Evolutionary conservation across 768 basidiomycete genomes (phyloP), one percentile per base, ranked within the genome.

Genomic region (Agrocybe pediades): DNA sequence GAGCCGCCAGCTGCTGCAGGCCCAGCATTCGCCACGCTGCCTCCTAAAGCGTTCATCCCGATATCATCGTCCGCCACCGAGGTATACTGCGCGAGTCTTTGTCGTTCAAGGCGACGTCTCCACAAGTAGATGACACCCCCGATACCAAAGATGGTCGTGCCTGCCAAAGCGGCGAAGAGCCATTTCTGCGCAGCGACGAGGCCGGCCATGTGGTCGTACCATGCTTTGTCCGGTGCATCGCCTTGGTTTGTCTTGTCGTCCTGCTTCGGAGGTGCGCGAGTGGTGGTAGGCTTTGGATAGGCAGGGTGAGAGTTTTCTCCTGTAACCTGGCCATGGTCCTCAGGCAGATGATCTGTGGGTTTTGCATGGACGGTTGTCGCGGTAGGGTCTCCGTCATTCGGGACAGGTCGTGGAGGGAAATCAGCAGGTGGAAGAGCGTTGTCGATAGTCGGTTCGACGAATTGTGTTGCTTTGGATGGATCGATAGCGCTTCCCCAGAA

Each of bases 401-500:
- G 59, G n/a, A 72, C 68, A 21, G 81, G 72, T 1, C 72, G 62
- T 25, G 74, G 74, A 5, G 69, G 62, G 20, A 56, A 54, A 30
- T 79, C 74, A n/a, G 69, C 65, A 23, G 77, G 72, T 23, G 76
- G 79, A 36, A 86, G 67, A 33, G 76, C 68, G 49, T 76, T 73
- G 30, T 86, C 81, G 21, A 78, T 69, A 6, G 72, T 63, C 17
- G 85, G 82, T 16, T 88, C 75, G 24, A 80, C 74, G 62, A 84
- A 95, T 46, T 77, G 76, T 57, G 76, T 81, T 9, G 84, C 84
- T 58, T 83, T 80, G 2, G 78, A 64, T 0, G 91, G 71, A 67
- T 98, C 92, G 49, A 90, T 79, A 29, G 87, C 76, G 25, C 88
- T 85, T 20, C 96, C 96, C 92, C 93, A 99, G 47, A 99, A 79